Evolutionary conservation across 768 basidiomycete genomes (phyloP).

Genomic region (Collybia sp.): DNA sequence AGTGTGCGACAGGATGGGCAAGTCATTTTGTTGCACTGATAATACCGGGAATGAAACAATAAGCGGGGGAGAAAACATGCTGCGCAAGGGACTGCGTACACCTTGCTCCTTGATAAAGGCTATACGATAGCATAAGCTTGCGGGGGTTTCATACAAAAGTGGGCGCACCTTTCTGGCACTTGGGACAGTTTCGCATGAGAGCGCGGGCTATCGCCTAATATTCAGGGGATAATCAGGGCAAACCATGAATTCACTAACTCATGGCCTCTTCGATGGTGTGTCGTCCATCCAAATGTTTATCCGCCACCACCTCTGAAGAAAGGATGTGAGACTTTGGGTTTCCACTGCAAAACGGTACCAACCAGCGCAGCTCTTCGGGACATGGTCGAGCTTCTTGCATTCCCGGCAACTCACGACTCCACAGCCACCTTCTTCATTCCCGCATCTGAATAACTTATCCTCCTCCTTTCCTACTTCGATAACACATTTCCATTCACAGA

Average conservation of each 20-base stretch:
- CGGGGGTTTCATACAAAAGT: not conserved
- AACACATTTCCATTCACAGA: conserved; percentile 84
- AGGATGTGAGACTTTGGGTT: not conserved
- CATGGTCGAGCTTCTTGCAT: conserved; percentile 78
- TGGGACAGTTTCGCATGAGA: conserved; percentile 85
- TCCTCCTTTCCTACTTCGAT: conserved; percentile 51
- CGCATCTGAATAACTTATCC: conserved; percentile 58
- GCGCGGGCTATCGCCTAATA: conserved; percentile 51
- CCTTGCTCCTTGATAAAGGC: conserved; percentile 79
- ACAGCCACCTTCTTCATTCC: conserved; percentile 66
- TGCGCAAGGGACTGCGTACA: conserved; percentile 34
- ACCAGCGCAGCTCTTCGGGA: conserved; percentile 82
- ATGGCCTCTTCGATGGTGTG: conserved; percentile 91
- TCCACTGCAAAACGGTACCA: conserved; percentile 1
- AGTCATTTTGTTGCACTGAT: conserved; percentile 89
- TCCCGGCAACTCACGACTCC: conserved; percentile 70
- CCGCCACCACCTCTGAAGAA: conserved; percentile 64
- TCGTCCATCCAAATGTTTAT: conserved; percentile 66
- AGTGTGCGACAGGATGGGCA: conserved; percentile 68
- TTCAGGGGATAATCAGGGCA: no score
- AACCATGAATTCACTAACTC: conserved; percentile 43
- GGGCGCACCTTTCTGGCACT: conserved; percentile 67
- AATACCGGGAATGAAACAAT: conserved; percentile 4
- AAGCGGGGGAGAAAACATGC: not conserved
- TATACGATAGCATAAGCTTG: conserved; percentile 16